A percentile compares a stretch with the other conserved stretches of the same genome.
Conservation (phyloP, 306 rosid genomes). For the Coriaria nepalensis region DNA sequence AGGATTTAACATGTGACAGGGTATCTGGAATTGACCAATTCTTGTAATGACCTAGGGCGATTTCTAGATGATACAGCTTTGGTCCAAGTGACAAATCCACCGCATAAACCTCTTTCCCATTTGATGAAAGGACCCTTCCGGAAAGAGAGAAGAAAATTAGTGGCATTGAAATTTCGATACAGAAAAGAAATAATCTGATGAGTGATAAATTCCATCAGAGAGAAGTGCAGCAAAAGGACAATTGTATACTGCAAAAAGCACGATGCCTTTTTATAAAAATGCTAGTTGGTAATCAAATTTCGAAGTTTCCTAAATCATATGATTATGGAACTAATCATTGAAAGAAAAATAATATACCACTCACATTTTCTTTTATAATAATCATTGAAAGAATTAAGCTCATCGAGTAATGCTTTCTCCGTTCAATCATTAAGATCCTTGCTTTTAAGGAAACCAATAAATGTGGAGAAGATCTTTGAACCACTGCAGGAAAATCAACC, state of each 20-base stretch:
- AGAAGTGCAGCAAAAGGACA: too few species aligned
- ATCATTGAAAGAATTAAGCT: slow-evolving; percentile 65
- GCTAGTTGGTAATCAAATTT: too few species aligned
- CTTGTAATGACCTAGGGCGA: slow-evolving; percentile 75
- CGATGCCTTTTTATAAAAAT: too few species aligned
- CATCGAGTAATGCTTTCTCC: slow-evolving; percentile 59
- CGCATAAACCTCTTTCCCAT: slow-evolving; percentile 66
- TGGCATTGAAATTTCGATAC: background rate
- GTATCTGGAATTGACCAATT: slow-evolving; percentile 78
- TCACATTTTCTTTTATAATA: slow-evolving; percentile 73
- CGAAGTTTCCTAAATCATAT: too few species aligned
- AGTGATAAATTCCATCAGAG: too few species aligned
- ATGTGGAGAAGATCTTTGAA: slow-evolving; percentile 78
- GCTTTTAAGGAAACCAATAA: slow-evolving; percentile 91
- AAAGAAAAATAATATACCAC: slow-evolving; percentile 17
- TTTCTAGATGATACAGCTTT: slow-evolving; percentile 80
- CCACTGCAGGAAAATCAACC: slow-evolving; percentile 38
- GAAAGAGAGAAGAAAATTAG: background rate
- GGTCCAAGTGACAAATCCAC: slow-evolving; percentile 81
- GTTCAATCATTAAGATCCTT: slow-evolving; percentile 81
- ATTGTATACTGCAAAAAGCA: too few species aligned
- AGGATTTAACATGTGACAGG: slow-evolving; percentile 45
- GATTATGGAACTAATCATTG: background rate
- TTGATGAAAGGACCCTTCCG: slow-evolving; percentile 76
- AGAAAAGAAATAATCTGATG: background rate